Evolutionary conservation across 176 grass and related monocot genomes (phyloP).

Genomic region (Tillandsia fasciculata): DNA sequence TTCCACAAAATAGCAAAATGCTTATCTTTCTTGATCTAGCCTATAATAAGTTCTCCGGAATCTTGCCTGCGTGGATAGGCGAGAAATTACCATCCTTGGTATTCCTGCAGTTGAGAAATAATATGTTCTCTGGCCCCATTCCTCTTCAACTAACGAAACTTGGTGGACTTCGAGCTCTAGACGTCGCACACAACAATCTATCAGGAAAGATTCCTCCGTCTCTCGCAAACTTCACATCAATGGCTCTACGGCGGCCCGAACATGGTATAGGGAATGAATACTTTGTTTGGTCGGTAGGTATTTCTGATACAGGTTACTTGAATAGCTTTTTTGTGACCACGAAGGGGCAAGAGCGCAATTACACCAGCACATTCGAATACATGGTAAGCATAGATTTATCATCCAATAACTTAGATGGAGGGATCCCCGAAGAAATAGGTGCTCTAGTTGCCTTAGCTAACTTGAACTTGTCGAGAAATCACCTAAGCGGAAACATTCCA

Average conservation of each 20-base stretch:
- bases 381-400: constrained; percentile 25
- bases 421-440: constrained; percentile 15
- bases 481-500: constrained; percentile 13
- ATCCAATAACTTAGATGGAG: constrained; percentile 19
- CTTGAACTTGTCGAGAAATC: constrained; percentile 32
- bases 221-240: background rate
- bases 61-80: constrained; percentile 6
- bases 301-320: too few species aligned
- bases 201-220: constrained; percentile 8
- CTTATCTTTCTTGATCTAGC: background rate
- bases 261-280: too few species aligned
- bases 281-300: too few species aligned
- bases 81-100: background rate
- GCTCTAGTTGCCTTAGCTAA: background rate
- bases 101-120: background rate
- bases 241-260: background rate
- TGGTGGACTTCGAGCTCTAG: background rate
- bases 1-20: background rate
- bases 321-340: background rate
- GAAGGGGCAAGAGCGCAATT: constrained; percentile 8
- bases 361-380: background rate
- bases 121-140: constrained; percentile 7
- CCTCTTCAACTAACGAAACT: constrained; percentile 1
- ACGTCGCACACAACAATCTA: constrained; percentile 9
- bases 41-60: constrained; percentile 7